Percentiles rank a stretch among this genome's conserved stretches.
These are phyloP conservation scores for Coleophoma eucalyptorum DNA, from an alignment of 2,329 filamentous ascomycete genomes.

Conservation along the genomic window DNA sequence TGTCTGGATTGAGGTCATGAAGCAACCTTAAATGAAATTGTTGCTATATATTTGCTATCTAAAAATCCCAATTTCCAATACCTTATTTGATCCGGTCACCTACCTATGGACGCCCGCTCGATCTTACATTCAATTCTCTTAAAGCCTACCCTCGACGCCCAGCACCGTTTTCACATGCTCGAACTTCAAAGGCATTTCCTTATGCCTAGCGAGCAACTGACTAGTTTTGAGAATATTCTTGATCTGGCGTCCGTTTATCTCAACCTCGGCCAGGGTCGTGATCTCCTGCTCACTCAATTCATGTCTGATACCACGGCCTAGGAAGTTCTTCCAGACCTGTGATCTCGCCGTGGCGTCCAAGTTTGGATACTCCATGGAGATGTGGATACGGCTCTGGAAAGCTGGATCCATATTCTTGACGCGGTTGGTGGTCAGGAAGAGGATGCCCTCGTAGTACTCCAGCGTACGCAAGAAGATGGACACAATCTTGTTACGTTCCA, in stretches of 20 bases:
- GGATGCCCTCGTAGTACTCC: conserved; percentile 34
- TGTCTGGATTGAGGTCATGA: too few species aligned
- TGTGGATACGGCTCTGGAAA: conserved; percentile 29
- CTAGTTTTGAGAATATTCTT: conserved; percentile 31
- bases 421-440: conserved; percentile 34
- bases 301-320: conserved; percentile 15
- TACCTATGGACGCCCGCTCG: too few species aligned
- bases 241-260: conserved; percentile 30
- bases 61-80: too few species aligned
- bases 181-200: conserved; percentile 17
- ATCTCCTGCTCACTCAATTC: conserved; percentile 13
- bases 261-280: conserved; percentile 10
- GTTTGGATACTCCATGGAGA: conserved; percentile 20
- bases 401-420: conserved; percentile 28
- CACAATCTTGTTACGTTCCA: conserved; percentile 37
- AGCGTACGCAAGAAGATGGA: conserved; percentile 30
- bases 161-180: conserved; percentile 22
- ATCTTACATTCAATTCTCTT: too few species aligned
- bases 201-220: conserved; percentile 20
- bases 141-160: conserved; percentile 7
- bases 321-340: conserved; percentile 19
- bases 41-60: too few species aligned
- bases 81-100: too few species aligned
- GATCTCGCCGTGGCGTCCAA: conserved; percentile 15
- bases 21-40: too few species aligned